Percentiles rank a stretch among this genome's conserved stretches.
These are phyloP conservation scores for Parastagonospora avenae DNA, from an alignment of 2,329 filamentous ascomycete genomes.

Conservation along the genomic window DNA sequence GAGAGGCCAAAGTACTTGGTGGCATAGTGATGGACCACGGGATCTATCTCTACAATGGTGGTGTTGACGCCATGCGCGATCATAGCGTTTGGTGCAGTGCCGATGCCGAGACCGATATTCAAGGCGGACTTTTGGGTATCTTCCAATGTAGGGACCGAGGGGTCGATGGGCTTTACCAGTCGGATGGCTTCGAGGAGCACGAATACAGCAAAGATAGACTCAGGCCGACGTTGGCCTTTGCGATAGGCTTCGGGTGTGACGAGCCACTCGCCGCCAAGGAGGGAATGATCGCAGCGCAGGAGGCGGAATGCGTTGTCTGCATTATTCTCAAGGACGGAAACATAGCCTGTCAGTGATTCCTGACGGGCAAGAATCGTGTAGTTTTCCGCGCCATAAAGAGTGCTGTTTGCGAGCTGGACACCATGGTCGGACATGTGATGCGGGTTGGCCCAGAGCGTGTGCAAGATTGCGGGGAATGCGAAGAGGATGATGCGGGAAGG, in stretches of 20 bases:
- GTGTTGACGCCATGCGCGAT: conserved; percentile 89
- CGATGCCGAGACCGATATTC: conserved; percentile 89
- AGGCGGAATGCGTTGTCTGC: conserved; percentile 71
- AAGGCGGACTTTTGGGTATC: conserved; percentile 78
- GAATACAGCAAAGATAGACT: conserved; percentile 96
- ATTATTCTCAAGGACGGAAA: conserved; percentile 83
- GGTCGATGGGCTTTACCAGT: conserved; percentile 63
- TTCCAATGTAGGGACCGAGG: conserved; percentile 41
- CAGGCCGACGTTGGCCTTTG: conserved; percentile 62
- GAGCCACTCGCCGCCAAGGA: conserved; percentile 91
- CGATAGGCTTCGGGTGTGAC: conserved; percentile 52
- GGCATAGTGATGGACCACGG: conserved; percentile 83
- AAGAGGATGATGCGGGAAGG: conserved; percentile 72
- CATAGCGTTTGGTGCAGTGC: conserved; percentile 85
- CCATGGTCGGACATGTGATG: conserved; percentile 70
- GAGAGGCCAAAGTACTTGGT: conserved; percentile 81
- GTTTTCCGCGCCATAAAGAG: conserved; percentile 63
- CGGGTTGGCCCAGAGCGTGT: conserved; percentile 73
- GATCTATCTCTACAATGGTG: conserved; percentile 94
- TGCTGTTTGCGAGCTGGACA: conserved; percentile 67
- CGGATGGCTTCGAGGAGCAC: conserved; percentile 92
- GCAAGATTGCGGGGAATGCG: conserved; percentile 73
- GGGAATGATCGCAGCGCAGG: conserved; percentile 90
- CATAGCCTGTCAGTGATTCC: conserved; percentile 88
- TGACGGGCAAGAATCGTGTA: conserved; percentile 79